Percentiles rank a stretch among this genome's conserved stretches.
Evolutionary conservation across 495 filamentous ascomycete species (phyloP).

Genomic region (Podospora sp.): DNA sequence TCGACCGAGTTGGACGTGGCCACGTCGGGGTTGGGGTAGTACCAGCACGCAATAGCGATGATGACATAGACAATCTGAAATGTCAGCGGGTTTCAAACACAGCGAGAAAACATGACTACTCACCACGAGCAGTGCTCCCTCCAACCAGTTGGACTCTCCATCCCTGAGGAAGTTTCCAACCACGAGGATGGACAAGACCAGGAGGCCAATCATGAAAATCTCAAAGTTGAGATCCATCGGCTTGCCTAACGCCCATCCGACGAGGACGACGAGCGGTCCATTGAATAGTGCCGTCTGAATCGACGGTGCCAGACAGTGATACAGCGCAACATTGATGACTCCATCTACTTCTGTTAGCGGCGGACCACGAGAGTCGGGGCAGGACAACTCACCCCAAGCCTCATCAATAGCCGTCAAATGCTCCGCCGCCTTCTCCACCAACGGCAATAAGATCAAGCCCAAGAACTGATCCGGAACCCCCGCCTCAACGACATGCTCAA

Average conservation of each 20-base stretch:
- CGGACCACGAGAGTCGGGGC: neutral
- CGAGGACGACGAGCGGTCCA: slow-evolving; percentile 75
- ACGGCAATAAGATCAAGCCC: slow-evolving; percentile 72
- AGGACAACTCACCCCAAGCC: slow-evolving; percentile 67
- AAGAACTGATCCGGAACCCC: slow-evolving; percentile 74
- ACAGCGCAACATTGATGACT: slow-evolving; percentile 82
- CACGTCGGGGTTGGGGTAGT: slow-evolving; percentile 56
- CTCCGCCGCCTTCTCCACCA: slow-evolving; percentile 89
- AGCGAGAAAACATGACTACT: neutral
- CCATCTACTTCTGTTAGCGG: slow-evolving; percentile 14
- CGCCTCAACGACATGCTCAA: slow-evolving; percentile 68
- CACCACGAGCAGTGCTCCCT: slow-evolving; percentile 69
- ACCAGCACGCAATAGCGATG: slow-evolving; percentile 61
- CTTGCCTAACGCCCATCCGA: slow-evolving; percentile 71
- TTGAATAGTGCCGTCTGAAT: slow-evolving; percentile 89
- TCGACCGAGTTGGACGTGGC: slow-evolving; percentile 19
- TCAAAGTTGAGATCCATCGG: slow-evolving; percentile 81
- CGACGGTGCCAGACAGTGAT: slow-evolving; percentile 79
- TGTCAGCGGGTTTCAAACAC: neutral
- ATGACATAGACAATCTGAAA: slow-evolving; percentile 58
- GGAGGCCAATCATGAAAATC: slow-evolving; percentile 79
- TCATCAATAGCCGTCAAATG: slow-evolving; percentile 87
- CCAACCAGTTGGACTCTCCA: slow-evolving; percentile 74
- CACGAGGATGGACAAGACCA: slow-evolving; percentile 81
- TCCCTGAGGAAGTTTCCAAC: slow-evolving; percentile 78